Conservation (phyloP, 2,329 filamentous ascomycete genomes). For the Neonectria neomacrospora region DNA sequence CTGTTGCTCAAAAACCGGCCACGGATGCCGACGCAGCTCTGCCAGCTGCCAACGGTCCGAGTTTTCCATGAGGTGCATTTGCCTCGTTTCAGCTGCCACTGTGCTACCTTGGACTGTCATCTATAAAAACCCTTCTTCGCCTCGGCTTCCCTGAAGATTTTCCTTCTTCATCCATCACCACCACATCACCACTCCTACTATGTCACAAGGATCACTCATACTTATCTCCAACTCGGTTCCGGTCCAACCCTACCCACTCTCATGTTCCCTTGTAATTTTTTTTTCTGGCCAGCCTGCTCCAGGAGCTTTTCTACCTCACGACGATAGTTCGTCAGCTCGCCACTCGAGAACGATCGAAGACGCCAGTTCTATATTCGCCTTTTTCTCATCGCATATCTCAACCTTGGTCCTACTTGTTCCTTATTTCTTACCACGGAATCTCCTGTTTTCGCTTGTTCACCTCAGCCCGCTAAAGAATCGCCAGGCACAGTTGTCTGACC, state of each 20-base stretch:
- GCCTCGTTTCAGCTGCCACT: neutral
- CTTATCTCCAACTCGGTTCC: neutral
- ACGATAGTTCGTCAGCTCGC: neutral
- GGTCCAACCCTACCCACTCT: neutral
- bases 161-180: neutral
- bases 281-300: neutral
- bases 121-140: neutral
- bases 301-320: neutral
- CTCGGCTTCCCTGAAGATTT: neutral
- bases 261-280: neutral
- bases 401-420: neutral
- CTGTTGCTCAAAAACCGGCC: slow-evolving; percentile 1
- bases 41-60: slow-evolving; percentile 1
- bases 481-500: neutral
- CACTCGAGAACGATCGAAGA: neutral
- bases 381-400: neutral
- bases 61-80: neutral
- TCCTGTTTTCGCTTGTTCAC: neutral
- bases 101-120: neutral
- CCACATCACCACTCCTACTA: neutral
- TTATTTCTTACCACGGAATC: too few relatives aligned
- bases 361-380: neutral
- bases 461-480: neutral
- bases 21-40: neutral
- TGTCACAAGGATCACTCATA: neutral